Percentiles rank a stretch among this genome's conserved stretches.
These are phyloP conservation scores for Hypoxylon rickii DNA, from an alignment of 495 filamentous ascomycete genomes.

Conservation along the genomic window DNA sequence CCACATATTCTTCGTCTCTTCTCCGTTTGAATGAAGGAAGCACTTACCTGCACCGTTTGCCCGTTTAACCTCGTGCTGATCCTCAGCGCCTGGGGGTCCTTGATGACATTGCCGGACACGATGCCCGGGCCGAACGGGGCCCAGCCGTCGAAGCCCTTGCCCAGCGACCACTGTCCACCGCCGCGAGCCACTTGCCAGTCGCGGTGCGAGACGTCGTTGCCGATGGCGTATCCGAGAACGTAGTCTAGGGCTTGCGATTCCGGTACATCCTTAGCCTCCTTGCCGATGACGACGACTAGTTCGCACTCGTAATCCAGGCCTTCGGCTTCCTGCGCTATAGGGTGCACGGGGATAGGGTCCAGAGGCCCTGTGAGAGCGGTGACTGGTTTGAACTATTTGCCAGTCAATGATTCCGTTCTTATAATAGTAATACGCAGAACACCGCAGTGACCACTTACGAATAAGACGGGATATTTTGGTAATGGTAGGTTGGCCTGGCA, in stretches of 20 bases:
- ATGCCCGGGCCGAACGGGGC: slow-evolving; percentile 86
- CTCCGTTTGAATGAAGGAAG: background rate
- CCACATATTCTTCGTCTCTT: background rate
- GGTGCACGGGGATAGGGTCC: slow-evolving; percentile 69
- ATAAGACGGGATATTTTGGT: slow-evolving; percentile 77
- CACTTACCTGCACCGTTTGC: slow-evolving; percentile 60
- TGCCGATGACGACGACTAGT: slow-evolving; percentile 77
- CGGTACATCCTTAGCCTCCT: slow-evolving; percentile 67
- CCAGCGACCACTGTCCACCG: slow-evolving; percentile 79
- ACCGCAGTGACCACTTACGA: slow-evolving; percentile 54
- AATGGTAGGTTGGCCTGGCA: slow-evolving; percentile 70
- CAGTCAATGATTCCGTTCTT: too few relatives aligned
- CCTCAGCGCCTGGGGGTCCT: slow-evolving; percentile 68
- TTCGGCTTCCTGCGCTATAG: slow-evolving; percentile 55
- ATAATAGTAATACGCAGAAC: too few relatives aligned
- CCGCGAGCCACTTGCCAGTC: slow-evolving; percentile 82
- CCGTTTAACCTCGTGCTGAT: slow-evolving; percentile 77
- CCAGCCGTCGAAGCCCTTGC: slow-evolving; percentile 89
- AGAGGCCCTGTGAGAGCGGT: slow-evolving; percentile 72
- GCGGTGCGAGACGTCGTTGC: slow-evolving; percentile 83
- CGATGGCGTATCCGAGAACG: slow-evolving; percentile 79
- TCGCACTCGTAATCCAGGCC: slow-evolving; percentile 88
- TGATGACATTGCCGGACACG: slow-evolving; percentile 66
- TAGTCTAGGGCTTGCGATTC: slow-evolving; percentile 71
- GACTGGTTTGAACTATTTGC: slow-evolving; percentile 69